Evolutionary conservation across 306 rosid species (phyloP).

Genomic region (Vigna reflexopilosa): DNA sequence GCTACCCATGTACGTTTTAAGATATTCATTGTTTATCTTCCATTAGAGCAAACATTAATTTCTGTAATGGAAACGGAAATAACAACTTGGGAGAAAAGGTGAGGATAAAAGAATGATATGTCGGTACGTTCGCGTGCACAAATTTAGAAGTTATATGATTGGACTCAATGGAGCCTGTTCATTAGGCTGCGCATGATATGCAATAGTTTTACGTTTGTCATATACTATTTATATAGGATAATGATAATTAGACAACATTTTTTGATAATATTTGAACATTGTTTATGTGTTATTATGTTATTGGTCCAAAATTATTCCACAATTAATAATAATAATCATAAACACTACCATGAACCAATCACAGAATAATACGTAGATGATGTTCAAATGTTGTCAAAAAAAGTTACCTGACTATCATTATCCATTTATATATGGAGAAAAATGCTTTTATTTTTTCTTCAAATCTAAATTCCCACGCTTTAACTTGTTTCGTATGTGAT

Average conservation of each 20-base stretch:
- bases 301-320: too few relatives aligned
- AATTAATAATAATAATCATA: too few relatives aligned
- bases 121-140: conserved; percentile 2
- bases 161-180: conserved; percentile 7
- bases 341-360: too few relatives aligned
- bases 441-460: neutral
- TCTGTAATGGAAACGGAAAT: neutral
- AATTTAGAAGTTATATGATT: conserved; percentile 8
- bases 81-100: neutral
- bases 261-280: too few relatives aligned
- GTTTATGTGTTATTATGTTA: too few relatives aligned
- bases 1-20: neutral
- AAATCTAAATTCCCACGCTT: neutral
- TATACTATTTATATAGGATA: neutral
- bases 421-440: too few relatives aligned
- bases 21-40: neutral
- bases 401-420: too few relatives aligned
- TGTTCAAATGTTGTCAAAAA: too few relatives aligned
- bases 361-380: too few relatives aligned
- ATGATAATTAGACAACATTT: too few relatives aligned
- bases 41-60: neutral
- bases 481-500: too few relatives aligned
- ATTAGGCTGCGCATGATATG: conserved; percentile 46
- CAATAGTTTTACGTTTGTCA: conserved; percentile 5
- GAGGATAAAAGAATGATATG: neutral